Conservation (phyloP, 306 rosid species). For the Geum urbanum region DNA sequence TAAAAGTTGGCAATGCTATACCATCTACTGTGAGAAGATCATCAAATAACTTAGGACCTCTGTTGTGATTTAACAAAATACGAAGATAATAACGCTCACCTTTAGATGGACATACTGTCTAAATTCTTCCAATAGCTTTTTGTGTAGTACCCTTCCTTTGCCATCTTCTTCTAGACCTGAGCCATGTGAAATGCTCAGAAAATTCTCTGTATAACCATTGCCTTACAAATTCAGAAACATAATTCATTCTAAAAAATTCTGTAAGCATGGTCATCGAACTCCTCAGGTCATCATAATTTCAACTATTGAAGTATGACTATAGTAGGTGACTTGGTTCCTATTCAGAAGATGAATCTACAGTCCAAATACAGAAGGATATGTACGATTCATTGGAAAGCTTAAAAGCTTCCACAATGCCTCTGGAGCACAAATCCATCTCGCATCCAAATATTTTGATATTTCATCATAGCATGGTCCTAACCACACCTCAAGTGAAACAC, state of each 20-base stretch:
- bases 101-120: not conserved
- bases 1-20: not conserved
- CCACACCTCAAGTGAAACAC: not conserved
- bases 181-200: not conserved
- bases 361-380: not conserved
- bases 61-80: too few relatives aligned
- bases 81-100: not conserved
- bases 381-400: not conserved
- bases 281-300: not conserved
- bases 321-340: not conserved
- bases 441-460: not conserved
- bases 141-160: not conserved
- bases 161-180: not conserved
- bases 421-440: not conserved
- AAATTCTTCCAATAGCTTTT: not conserved
- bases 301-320: not conserved
- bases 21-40: not conserved
- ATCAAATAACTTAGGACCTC: not conserved
- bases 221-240: not conserved
- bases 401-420: not conserved
- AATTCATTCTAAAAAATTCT: not conserved
- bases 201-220: not conserved
- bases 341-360: not conserved
- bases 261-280: not conserved
- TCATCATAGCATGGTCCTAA: not conserved